Conservation (phyloP, 495 filamentous ascomycete genomes). For the Clavariopsis aquatica region DNA sequence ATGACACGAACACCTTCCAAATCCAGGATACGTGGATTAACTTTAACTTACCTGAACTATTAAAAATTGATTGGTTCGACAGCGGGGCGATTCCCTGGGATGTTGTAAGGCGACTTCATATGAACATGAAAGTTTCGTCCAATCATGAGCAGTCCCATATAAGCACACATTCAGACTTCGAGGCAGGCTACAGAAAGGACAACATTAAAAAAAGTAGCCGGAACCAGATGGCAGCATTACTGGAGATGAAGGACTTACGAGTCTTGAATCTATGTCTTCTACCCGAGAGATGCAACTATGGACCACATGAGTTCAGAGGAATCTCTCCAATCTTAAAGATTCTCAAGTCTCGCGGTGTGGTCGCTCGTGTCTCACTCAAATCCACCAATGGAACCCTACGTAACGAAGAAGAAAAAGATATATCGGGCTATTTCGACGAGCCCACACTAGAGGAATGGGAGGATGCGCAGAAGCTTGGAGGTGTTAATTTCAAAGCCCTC, state of each 20-base stretch:
- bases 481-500: background rate
- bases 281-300: background rate
- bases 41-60: background rate
- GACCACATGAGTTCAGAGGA: background rate
- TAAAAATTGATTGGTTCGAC: background rate
- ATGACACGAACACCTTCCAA: constrained; percentile 17
- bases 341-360: background rate
- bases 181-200: background rate
- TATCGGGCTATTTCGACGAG: background rate
- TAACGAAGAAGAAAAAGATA: background rate
- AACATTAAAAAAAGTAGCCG: background rate
- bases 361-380: background rate
- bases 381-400: background rate
- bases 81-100: background rate
- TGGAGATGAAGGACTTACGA: background rate
- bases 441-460: background rate
- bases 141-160: background rate
- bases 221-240: background rate
- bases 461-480: background rate
- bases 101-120: background rate
- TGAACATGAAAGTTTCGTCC: background rate
- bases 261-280: background rate
- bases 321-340: constrained; percentile 4
- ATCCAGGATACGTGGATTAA: background rate
- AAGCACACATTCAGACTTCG: background rate